Evolutionary conservation across 176 grass and related monocot species (phyloP).

Genomic region (Luzula sylvatica): DNA sequence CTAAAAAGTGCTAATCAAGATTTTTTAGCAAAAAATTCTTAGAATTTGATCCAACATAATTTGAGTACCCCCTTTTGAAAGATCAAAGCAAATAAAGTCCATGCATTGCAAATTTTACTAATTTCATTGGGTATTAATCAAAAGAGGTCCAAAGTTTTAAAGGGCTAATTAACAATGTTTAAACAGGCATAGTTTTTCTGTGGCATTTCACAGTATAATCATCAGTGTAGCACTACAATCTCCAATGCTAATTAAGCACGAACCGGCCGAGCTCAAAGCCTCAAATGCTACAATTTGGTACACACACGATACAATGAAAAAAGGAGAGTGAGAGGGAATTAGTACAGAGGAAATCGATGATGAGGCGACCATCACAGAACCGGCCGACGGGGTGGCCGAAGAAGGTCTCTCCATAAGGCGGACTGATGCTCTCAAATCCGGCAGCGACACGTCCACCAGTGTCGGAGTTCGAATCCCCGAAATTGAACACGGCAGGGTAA

Average conservation of each 20-base stretch:
- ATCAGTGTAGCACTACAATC: not conserved
- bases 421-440: conserved; percentile 63
- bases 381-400: conserved; percentile 63
- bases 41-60: no score
- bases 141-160: no score
- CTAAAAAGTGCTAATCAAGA: not conserved
- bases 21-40: conserved; percentile 4
- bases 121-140: no score
- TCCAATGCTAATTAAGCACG: not conserved
- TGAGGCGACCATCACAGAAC: conserved; percentile 88
- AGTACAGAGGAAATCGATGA: conserved; percentile 91
- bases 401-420: conserved; percentile 80
- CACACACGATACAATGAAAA: not conserved
- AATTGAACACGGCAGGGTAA: conserved; percentile 86
- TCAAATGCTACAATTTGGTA: not conserved
- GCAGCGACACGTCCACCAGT: conserved; percentile 70
- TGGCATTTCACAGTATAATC: not conserved
- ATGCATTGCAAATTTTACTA: not conserved
- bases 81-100: no score
- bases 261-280: not conserved
- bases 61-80: no score
- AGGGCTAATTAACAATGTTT: no score
- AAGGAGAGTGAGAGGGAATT: not conserved
- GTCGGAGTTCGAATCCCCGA: conserved; percentile 97
- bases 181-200: not conserved